phyloP scores from a whole-genome alignment of 306 rosid species.

The Ormosia emarginata region DNA sequence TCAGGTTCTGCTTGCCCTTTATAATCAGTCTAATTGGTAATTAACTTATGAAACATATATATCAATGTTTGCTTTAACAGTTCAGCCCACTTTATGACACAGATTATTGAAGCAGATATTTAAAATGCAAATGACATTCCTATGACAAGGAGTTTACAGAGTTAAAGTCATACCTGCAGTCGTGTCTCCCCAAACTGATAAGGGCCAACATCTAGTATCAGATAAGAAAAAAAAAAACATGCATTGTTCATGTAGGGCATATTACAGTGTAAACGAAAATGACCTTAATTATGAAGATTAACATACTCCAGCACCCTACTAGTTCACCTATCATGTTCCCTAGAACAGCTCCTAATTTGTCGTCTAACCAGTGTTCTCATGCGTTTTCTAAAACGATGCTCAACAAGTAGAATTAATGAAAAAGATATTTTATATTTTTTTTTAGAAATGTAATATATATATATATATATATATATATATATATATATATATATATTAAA shows the following conservation, averaged over 20 bases:
- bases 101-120: background rate
- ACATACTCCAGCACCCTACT: background rate
- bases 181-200: background rate
- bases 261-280: constrained; percentile 1
- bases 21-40: background rate
- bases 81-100: background rate
- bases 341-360: constrained; percentile 10
- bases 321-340: constrained; percentile 17
- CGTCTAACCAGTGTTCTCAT: background rate
- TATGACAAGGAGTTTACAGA: constrained; percentile 1
- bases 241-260: constrained; percentile 26
- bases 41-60: background rate
- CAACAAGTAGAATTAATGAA: background rate
- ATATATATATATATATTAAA: no score
- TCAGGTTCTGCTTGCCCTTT: background rate
- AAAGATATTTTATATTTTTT: no score
- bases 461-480: no score
- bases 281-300: background rate
- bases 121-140: background rate
- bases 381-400: background rate
- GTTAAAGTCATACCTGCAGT: background rate
- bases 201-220: background rate
- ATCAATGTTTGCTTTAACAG: background rate
- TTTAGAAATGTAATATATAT: no score
- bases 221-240: background rate